Conservation (phyloP, 805 yeast genomes). For the Suhomyces sp. region DNA sequence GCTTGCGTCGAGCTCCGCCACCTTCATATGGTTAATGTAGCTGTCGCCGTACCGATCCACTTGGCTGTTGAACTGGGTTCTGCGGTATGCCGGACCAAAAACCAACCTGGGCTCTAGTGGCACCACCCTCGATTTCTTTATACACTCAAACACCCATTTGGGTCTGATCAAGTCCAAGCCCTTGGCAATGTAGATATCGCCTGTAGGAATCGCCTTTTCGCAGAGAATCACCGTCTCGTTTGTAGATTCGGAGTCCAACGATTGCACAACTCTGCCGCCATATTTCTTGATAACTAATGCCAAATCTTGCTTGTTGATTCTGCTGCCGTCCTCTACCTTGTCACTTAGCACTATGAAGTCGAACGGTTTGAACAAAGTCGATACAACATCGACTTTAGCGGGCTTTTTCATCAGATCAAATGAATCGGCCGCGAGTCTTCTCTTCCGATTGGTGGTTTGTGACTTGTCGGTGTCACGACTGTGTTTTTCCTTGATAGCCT, state of each 20-base stretch:
- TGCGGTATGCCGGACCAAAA: slow-evolving; percentile 17
- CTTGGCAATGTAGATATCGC: slow-evolving; percentile 20
- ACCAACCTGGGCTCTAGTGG: slow-evolving; percentile 63
- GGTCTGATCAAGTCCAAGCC: slow-evolving; percentile 67
- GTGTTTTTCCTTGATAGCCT: slow-evolving; percentile 31
- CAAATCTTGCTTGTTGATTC: slow-evolving; percentile 36
- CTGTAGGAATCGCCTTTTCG: slow-evolving; percentile 26
- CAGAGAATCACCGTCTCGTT: slow-evolving; percentile 20
- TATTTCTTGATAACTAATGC: slow-evolving; percentile 35
- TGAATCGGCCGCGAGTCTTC: slow-evolving; percentile 17
- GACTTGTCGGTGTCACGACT: slow-evolving; percentile 21
- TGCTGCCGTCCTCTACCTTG: slow-evolving; percentile 24
- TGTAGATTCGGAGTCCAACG: slow-evolving; percentile 11
- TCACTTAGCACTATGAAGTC: slow-evolving; percentile 57
- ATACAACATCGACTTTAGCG: slow-evolving; percentile 10
- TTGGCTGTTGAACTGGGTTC: slow-evolving; percentile 20
- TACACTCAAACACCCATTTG: slow-evolving; percentile 70
- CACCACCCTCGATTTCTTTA: slow-evolving; percentile 39
- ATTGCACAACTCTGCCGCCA: slow-evolving; percentile 48
- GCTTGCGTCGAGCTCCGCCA: slow-evolving; percentile 13
- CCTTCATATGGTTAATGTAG: slow-evolving; percentile 31
- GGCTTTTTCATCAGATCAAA: slow-evolving; percentile 9
- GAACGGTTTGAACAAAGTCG: slow-evolving; percentile 43
- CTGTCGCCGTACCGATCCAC: slow-evolving; percentile 68
- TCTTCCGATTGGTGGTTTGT: slow-evolving; percentile 27